Percentiles rank a stretch among this genome's conserved stretches.
Conservation (phyloP, 352 stramenopile species). For the Pythium phragmitis region DNA sequence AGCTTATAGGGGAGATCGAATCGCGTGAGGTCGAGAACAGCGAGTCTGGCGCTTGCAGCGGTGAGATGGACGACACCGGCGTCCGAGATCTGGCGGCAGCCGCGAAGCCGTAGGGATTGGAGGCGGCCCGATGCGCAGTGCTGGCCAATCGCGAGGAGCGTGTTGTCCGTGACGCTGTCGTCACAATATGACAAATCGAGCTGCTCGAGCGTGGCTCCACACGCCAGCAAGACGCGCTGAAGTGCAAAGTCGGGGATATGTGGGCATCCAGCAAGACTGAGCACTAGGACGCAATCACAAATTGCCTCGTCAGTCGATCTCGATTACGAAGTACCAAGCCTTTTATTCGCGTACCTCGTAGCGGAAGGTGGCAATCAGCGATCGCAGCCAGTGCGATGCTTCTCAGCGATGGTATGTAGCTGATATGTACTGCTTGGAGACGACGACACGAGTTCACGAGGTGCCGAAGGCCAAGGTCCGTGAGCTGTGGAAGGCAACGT, state of each 20-base stretch:
- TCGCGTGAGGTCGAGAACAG: constrained; percentile 76
- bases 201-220: constrained; percentile 45
- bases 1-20: constrained; percentile 91
- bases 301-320: background rate
- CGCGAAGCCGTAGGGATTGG: constrained; percentile 60
- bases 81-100: constrained; percentile 89
- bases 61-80: constrained; percentile 81
- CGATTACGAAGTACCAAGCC: background rate
- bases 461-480: constrained; percentile 53
- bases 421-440: constrained; percentile 57
- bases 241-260: constrained; percentile 78
- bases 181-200: constrained; percentile 84
- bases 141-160: constrained; percentile 70
- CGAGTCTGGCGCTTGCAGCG: constrained; percentile 52
- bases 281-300: constrained; percentile 28
- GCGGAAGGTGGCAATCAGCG: constrained; percentile 44
- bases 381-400: constrained; percentile 51
- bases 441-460: constrained; percentile 47
- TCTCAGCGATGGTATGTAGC: constrained; percentile 51
- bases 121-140: constrained; percentile 46
- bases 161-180: constrained; percentile 70
- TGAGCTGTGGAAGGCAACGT: constrained; percentile 34
- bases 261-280: constrained; percentile 72
- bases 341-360: constrained; percentile 41
- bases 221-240: constrained; percentile 77